These are phyloP conservation scores for Penium margaritaceum DNA, from an alignment of 139 green algal species.

Conservation along the genomic window DNA sequence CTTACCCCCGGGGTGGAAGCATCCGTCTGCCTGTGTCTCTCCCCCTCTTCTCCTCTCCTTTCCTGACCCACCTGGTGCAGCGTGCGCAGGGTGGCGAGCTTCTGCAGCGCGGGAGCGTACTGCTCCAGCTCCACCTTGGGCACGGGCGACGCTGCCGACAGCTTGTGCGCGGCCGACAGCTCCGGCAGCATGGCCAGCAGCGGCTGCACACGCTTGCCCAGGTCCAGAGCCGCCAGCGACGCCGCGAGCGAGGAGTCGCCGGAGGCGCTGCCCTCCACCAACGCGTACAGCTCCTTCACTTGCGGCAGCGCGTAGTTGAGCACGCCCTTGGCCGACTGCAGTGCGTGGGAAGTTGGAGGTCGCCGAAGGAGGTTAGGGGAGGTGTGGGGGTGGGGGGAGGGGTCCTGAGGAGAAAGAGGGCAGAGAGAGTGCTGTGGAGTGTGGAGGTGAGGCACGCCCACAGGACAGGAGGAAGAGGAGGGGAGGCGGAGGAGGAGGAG, in stretches of 20 bases:
- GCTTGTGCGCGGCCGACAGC: constrained; percentile 25
- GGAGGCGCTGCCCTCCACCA: too few relatives aligned
- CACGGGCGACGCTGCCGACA: constrained; percentile 57
- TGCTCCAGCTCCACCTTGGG: constrained; percentile 54
- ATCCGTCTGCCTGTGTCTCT: not conserved
- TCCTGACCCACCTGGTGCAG: constrained; percentile 78
- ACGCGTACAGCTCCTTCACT: constrained; percentile 63
- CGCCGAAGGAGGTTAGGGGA: not conserved
- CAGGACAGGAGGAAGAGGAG: not conserved
- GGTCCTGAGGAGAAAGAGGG: not conserved
- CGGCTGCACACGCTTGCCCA: constrained; percentile 69
- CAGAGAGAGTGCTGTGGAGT: not conserved
- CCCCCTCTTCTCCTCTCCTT: too few relatives aligned
- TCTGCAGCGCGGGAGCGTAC: constrained; percentile 42
- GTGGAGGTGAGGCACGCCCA: not conserved
- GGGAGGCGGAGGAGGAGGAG: too few relatives aligned
- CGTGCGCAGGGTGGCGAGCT: constrained; percentile 74
- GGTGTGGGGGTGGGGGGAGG: not conserved
- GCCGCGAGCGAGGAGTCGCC: too few relatives aligned
- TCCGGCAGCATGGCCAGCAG: constrained; percentile 64
- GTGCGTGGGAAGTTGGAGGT: not conserved
- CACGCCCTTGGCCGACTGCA: constrained; percentile 62
- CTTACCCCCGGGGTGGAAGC: constrained; percentile 51
- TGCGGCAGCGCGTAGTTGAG: constrained; percentile 67
- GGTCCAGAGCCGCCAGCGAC: too few relatives aligned